These are phyloP conservation scores for Rhizophagus prolifer DNA, from an alignment of 192 early-diverging fungal species.

Conservation along the genomic window DNA sequence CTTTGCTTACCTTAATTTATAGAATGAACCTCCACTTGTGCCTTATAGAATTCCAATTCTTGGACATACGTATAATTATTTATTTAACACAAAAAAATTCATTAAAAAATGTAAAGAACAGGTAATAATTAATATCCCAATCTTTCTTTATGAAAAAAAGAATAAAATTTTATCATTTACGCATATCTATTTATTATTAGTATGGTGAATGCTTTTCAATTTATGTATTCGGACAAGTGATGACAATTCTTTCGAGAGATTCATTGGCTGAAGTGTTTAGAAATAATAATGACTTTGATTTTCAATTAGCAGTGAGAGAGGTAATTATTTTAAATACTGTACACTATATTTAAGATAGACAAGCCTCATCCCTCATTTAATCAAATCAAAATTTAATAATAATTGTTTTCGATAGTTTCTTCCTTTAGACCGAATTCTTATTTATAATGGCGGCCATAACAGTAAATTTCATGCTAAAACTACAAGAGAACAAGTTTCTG, in stretches of 20 bases:
- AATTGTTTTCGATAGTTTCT: neutral
- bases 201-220: constrained; percentile 14
- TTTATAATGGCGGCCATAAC: neutral
- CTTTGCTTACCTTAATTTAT: neutral
- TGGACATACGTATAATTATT: constrained; percentile 11
- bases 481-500: neutral
- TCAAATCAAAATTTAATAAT: too few relatives aligned
- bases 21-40: constrained; percentile 24
- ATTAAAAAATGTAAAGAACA: neutral
- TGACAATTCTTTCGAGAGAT: neutral
- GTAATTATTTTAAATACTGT: too few relatives aligned
- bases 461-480: neutral
- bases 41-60: constrained; percentile 9
- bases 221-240: neutral
- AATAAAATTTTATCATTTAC: neutral
- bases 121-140: neutral
- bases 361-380: too few relatives aligned
- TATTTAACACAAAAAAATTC: neutral
- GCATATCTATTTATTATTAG: neutral
- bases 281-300: neutral
- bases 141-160: neutral
- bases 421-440: neutral
- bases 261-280: neutral
- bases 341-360: too few relatives aligned
- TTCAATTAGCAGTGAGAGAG: neutral